Percentiles rank a stretch among this genome's conserved stretches.
Evolutionary conservation across 257 asterid species (phyloP).

Genomic region (Solanum gracilifrons): DNA sequence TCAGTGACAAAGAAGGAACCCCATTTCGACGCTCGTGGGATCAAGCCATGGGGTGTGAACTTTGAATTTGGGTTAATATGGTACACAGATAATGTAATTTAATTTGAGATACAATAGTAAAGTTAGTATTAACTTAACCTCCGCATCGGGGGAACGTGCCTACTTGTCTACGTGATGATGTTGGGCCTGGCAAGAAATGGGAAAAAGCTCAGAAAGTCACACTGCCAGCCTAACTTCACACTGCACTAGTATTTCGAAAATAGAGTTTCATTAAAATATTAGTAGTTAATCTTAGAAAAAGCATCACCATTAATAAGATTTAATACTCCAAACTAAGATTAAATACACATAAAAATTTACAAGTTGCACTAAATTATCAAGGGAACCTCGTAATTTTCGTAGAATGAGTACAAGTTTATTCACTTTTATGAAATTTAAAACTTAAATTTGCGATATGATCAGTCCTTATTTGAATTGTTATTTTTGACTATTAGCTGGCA

Average conservation of each 20-base stretch:
- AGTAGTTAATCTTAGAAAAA: neutral
- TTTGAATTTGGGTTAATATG: too few species aligned
- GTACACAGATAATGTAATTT: too few species aligned
- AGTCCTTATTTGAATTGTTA: neutral
- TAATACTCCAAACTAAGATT: neutral
- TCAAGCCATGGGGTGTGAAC: too few species aligned
- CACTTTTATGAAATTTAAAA: neutral
- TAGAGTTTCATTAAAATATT: neutral
- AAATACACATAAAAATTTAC: neutral
- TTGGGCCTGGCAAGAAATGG: neutral
- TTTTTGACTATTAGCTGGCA: neutral
- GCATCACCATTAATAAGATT: neutral
- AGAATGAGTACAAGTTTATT: too few species aligned
- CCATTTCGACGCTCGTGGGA: too few species aligned
- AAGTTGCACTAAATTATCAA: neutral
- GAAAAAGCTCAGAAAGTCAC: neutral
- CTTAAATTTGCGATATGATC: neutral
- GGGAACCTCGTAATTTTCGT: neutral
- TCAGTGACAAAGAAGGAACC: too few species aligned
- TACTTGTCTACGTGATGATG: neutral
- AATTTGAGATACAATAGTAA: too few species aligned
- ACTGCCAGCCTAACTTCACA: neutral
- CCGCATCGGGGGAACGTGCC: neutral
- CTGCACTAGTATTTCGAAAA: neutral
- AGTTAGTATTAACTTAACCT: neutral